Base-by-base conservation (phyloP, 371 early-diverging fungal genomes). In the Saksenaea vasiformis region DNA sequence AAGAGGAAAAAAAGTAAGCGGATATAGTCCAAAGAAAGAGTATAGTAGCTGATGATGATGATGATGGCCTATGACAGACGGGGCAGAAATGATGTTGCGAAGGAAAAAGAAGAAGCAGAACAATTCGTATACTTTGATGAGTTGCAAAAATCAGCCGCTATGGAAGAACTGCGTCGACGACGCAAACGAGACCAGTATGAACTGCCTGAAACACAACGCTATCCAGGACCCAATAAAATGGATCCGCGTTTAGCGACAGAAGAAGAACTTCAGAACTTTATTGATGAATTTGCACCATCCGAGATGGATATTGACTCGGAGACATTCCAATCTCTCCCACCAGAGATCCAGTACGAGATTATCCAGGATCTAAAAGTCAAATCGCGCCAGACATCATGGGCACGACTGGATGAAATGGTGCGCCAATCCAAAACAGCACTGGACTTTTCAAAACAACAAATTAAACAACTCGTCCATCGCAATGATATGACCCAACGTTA, bases 381-480 rank as follows among this genome's bases (percentile, higher is more conserved):
- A 44, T 93, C 95, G 5, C 81, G 99, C 1, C 89, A 91, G 61
- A 90, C 95, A 0, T 92, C 91, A 3, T 85, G 85, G 71, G 84
- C 87, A 22, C 85, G 95, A 15, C 74, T 94, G 14, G 85, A 92
- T 63, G 76, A 85, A 36, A 92, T 95, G 92, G 66, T 89, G 0
- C 71, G 85, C 28, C 73, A 81, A 5, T 85, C 93, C 8, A 67
- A 79, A 9, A 91, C 88, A 0, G 89, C 95, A 0, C 65, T 91
- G 53, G 97, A 95, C 60, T 98, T 98, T 71, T 94, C 94, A 44
- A 85, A 90, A 57, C 80, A 91, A 43, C 99, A 98, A 70, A 95
- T 98, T 63, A 80, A 92, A 17, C 80, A 90, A 28, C 80, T 97
- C 14, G 86, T 93, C 35, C 86, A 89, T 58, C 79, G 99, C 28